Percentiles rank a stretch among this genome's conserved stretches.
These are phyloP conservation scores for Dipteronia dyeriana DNA, from an alignment of 345 rosid species.

Conservation along the genomic window DNA sequence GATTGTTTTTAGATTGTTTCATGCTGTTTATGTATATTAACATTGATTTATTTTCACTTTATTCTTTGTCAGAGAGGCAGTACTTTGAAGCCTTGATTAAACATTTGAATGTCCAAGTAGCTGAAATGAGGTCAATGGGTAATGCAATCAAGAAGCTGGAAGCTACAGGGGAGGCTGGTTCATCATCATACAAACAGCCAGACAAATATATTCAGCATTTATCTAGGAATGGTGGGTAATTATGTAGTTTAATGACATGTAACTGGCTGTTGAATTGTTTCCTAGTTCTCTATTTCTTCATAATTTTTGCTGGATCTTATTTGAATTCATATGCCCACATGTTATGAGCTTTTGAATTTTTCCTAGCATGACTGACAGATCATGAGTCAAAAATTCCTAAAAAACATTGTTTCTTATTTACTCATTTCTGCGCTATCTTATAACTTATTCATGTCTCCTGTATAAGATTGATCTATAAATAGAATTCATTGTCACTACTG, in stretches of 20 bases:
- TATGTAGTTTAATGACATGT: not conserved
- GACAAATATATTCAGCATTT: constrained; percentile 8
- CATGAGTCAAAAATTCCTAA: not conserved
- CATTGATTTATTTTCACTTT: not conserved
- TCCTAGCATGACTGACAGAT: not conserved
- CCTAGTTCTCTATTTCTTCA: not conserved
- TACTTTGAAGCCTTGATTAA: constrained; percentile 21
- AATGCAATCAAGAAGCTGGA: constrained; percentile 17
- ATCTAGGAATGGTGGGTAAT: constrained; percentile 18
- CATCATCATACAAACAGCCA: constrained; percentile 5
- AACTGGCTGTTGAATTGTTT: not conserved
- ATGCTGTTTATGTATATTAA: not conserved
- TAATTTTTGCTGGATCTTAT: not conserved
- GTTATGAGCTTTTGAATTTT: not conserved
- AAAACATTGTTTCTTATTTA: not conserved
- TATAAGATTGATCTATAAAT: not conserved
- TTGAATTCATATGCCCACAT: not conserved
- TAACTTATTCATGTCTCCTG: not conserved
- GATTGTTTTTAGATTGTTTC: not conserved
- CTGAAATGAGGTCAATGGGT: constrained; percentile 25
- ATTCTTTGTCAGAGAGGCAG: constrained; percentile 23
- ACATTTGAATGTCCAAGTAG: constrained; percentile 19
- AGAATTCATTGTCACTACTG: not conserved
- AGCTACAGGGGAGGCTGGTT: constrained; percentile 13
- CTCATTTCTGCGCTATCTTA: not conserved